Base-by-base conservation (phyloP, 345 rosid species). In the Moringa oleifera region DNA sequence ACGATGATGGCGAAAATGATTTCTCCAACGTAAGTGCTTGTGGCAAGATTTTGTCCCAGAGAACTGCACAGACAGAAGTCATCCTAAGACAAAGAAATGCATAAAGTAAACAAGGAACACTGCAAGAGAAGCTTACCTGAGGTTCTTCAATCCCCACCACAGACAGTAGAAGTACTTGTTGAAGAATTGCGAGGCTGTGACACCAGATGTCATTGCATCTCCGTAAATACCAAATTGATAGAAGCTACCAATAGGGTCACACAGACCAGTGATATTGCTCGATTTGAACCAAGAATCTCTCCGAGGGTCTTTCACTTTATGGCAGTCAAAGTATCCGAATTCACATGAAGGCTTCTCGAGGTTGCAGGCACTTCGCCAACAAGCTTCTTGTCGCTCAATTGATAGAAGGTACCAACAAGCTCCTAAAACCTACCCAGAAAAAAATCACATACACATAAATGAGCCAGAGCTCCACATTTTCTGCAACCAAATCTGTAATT, bases 331-430 rank as follows among this genome's bases (percentile, higher is more conserved):
- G 76, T 79, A 88, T 63, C 79, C 62, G 53, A 76, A 68, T 16
- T 70, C 77, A 71, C 98, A 86, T 18, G 68, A 67, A 23, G 74
- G 66, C 23, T 74, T 77, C 72, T 87, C 84, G 0, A 68, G 53
- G 51, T 81, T 57, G 17, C 97, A 90, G 19, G 71, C 88, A 20
- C 58, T 79, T 79, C 81, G 83, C 96, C 97, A 93, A 70, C 97
- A 93, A 49, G 89, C 85, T 46, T 93, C 97, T 72, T 88, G 82
- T 19, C 90, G 67, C 77, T 90, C 97, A 25, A 93, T 73, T 25
- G 98, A 76, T 21, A 93, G 81, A 57, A 93, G 88, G 68, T 90
- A 93, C 98, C 97, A 93, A 69, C 91, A 90, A 73, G 98, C 96
- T 76, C 97, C 98, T 78, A 88, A 75, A 81, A 90, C 95, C 97